These are phyloP conservation scores for Cerrena zonata DNA, from an alignment of 1,284 basidiomycete species.

Conservation along the genomic window DNA sequence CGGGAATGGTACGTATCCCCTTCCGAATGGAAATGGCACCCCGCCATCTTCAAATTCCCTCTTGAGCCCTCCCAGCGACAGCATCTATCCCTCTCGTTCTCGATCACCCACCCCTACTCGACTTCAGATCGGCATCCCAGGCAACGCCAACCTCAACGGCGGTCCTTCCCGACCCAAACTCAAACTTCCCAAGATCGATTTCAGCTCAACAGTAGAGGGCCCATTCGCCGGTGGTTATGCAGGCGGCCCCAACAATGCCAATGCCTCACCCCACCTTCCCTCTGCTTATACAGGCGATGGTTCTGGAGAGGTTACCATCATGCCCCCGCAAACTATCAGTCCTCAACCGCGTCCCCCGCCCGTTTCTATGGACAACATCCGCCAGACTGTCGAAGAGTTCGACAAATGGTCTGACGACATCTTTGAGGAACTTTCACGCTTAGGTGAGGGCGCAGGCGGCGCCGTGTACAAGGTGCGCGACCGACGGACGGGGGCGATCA, in stretches of 20 bases:
- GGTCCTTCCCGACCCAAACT: conserved; percentile 19
- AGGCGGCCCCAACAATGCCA: conserved; percentile 22
- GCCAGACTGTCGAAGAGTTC: conserved; percentile 31
- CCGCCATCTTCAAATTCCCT: conserved; percentile 27
- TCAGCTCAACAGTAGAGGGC: conserved; percentile 15
- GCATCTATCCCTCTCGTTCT: conserved; percentile 10
- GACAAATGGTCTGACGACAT: conserved; percentile 61
- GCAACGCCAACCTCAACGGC: conserved; percentile 7
- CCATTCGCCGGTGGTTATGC: conserved; percentile 30
- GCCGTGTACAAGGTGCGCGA: conserved; percentile 89
- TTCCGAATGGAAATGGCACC: conserved; percentile 13
- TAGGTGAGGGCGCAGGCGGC: conserved; percentile 95
- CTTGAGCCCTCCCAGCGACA: conserved; percentile 18
- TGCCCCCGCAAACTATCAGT: conserved; percentile 34
- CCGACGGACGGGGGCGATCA: conserved; percentile 67
- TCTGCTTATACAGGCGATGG: conserved; percentile 32
- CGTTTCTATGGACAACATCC: conserved; percentile 29
- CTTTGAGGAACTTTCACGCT: conserved; percentile 65
- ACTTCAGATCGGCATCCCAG: conserved; percentile 15
- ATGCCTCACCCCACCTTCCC: conserved; percentile 26
- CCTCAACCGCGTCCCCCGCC: conserved; percentile 21
- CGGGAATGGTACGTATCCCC: conserved; percentile 20
- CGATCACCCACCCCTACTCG: conserved; percentile 20
- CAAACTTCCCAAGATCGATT: conserved; percentile 27
- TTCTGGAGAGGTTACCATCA: conserved; percentile 50